Evolutionary conservation across 2,329 filamentous ascomycete species (phyloP).

Genomic region (Sarocladiaceae sp.): DNA sequence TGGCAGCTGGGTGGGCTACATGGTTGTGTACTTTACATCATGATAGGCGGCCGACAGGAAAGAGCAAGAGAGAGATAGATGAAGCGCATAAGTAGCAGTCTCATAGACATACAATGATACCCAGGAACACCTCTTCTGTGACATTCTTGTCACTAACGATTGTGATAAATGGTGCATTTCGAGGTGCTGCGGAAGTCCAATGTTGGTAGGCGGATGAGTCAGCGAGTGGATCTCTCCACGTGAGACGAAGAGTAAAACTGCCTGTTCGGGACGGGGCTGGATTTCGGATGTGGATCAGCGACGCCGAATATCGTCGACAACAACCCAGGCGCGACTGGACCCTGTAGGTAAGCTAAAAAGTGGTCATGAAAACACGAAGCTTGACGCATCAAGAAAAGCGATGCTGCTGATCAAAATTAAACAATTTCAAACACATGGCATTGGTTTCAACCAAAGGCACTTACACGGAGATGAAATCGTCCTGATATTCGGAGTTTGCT

Average conservation of each 20-base stretch:
- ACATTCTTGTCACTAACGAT: not conserved
- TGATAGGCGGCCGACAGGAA: not conserved
- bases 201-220: too few relatives aligned
- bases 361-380: too few relatives aligned
- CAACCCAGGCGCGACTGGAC: not conserved
- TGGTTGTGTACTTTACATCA: conserved; percentile 80
- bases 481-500: not conserved
- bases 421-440: not conserved
- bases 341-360: not conserved
- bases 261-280: not conserved
- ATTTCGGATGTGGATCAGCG: not conserved
- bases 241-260: not conserved
- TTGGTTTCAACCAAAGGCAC: not conserved
- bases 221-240: conserved; percentile 2
- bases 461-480: not conserved
- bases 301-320: not conserved
- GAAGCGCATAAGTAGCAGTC: not conserved
- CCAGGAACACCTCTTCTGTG: conserved; percentile 7
- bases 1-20: conserved; percentile 91
- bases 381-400: not conserved
- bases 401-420: not conserved
- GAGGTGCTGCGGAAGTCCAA: too few relatives aligned
- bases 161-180: too few relatives aligned
- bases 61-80: not conserved
- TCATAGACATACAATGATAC: conserved; percentile 3